Evolutionary conservation across 2,329 filamentous ascomycete species (phyloP).

Genomic region (Neopestalotiopsis sp.): DNA sequence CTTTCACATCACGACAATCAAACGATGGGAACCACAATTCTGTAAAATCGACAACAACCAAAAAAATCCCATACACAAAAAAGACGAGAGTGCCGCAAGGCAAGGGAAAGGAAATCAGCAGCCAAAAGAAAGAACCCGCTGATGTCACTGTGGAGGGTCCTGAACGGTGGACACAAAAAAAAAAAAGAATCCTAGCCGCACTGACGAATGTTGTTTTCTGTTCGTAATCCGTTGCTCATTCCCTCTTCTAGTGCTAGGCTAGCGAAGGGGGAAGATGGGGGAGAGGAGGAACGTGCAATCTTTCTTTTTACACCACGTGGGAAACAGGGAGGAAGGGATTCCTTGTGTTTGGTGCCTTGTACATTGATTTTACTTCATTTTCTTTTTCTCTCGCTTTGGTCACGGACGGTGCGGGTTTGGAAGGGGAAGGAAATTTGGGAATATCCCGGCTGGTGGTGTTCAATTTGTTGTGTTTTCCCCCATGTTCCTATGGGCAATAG

Average conservation of each 20-base stretch:
- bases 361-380: neutral
- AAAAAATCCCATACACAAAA: neutral
- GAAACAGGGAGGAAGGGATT: neutral
- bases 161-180: too few relatives aligned
- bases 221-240: too few relatives aligned
- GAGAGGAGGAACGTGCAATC: neutral
- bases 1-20: neutral
- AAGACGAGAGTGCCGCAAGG: neutral
- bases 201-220: neutral
- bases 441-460: neutral
- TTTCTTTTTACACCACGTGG: neutral
- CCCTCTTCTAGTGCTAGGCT: neutral
- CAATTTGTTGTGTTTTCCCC: neutral
- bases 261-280: too few relatives aligned
- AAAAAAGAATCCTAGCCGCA: neutral
- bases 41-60: too few relatives aligned
- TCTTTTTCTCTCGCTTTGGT: neutral
- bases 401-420: neutral
- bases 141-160: neutral
- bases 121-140: neutral
- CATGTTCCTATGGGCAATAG: neutral
- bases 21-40: too few relatives aligned
- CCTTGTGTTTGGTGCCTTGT: neutral
- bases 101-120: neutral
- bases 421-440: neutral